Evolutionary conservation across 139 green algal genomes (phyloP), one percentile per base, ranked within the genome.

Genomic region (Coccomyxa sp.): DNA sequence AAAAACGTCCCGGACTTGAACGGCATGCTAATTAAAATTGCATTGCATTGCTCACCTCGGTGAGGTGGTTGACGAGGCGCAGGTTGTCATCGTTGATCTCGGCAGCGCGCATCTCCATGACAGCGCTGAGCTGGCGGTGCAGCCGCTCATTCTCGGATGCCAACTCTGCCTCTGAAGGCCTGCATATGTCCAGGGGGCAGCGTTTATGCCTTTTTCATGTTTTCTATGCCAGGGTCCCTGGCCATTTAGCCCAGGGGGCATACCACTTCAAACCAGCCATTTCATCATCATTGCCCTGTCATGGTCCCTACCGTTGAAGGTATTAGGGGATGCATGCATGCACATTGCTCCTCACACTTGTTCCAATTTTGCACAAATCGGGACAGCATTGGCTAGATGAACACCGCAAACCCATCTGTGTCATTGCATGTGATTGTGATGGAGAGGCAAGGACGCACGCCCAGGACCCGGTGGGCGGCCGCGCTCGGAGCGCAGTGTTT

Each of bases 41-140:
- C 21, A 25, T 25, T 71, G 21, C 63, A 25, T 25, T 16, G 60
- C 60, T 68, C 63, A 82, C 79, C 58, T 82, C 27, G 1, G 58
- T 28, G 27, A 82, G 79, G 18, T 58, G 13, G 15, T 76, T 76
- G n/a, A 82, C 59, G 0, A 82, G 79, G 14, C 59, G 58, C 45
- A 58, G 28, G 79, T 82, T 82, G 79, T 82, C 79, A 12, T 76
- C 79, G n/a, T 82, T 82, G 58, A 82, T 82, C 59, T 76, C 79
- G 15, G 59, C 59, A 0, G 79, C 58, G 45, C 28, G 67, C 27
- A 58, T n/a, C 51, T 82, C 79, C 59, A 31, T 76, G 27, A 82
- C 27, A 27, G 79, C 79, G 11, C 13, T 28, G 58, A 82, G 58
- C 79, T 82, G 79, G 15, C 58, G 79, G 27, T 28, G n/a, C 58